Conservation (phyloP, 2,329 filamentous ascomycete genomes). For the Colletotrichum shisoi region DNA sequence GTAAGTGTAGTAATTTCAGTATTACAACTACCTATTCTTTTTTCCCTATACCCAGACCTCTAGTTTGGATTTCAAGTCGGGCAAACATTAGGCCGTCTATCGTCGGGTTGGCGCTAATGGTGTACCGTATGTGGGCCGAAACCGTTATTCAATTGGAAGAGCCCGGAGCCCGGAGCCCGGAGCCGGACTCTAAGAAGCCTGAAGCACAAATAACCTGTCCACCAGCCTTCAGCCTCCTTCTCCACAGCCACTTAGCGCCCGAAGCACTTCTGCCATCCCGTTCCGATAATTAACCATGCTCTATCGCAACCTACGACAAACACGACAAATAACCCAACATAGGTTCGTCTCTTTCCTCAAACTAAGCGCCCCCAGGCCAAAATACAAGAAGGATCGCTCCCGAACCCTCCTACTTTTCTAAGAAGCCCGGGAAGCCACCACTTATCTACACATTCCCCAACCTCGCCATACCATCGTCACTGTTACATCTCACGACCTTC, state of each 20-base stretch:
- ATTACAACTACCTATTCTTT: no score
- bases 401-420: neutral
- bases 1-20: no score
- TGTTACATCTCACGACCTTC: neutral
- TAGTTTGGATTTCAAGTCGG: no score
- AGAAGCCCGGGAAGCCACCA: neutral
- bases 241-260: constrained; percentile 8
- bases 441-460: neutral
- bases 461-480: constrained; percentile 40
- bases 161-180: neutral
- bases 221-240: constrained; percentile 17
- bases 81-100: no score
- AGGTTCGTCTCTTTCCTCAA: no score
- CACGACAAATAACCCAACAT: neutral
- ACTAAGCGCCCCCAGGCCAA: neutral
- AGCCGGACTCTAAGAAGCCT: neutral
- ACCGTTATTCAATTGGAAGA: neutral
- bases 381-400: neutral
- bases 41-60: no score
- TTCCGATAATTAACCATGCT: neutral
- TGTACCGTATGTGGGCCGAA: no score
- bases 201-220: neutral
- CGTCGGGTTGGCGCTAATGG: no score
- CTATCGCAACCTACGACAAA: neutral
- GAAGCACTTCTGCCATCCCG: neutral